These are phyloP conservation scores for Pestalotiopsis sp. DNA, from an alignment of 2,329 filamentous ascomycete species.

Conservation along the genomic window DNA sequence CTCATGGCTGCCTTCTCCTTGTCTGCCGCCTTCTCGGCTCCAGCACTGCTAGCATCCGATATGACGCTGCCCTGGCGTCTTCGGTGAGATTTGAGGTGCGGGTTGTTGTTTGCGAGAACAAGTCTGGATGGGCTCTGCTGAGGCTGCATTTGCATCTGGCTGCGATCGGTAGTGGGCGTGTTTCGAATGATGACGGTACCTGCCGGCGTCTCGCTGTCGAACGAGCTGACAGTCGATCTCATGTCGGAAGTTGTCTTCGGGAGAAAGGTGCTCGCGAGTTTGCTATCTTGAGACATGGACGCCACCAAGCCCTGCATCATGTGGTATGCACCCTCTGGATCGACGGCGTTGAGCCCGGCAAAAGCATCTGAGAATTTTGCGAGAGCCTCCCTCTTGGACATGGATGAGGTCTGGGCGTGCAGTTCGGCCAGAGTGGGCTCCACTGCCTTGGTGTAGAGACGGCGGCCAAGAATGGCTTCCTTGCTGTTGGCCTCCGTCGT, in stretches of 20 bases:
- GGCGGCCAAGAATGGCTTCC: constrained; percentile 79
- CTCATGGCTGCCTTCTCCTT: constrained; percentile 51
- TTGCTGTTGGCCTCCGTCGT: constrained; percentile 68
- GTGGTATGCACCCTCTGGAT: constrained; percentile 89
- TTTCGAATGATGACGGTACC: constrained; percentile 63
- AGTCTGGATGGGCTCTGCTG: constrained; percentile 61
- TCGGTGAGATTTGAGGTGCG: constrained; percentile 79
- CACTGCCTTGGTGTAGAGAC: constrained; percentile 79
- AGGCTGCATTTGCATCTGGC: constrained; percentile 32
- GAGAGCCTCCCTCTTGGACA: constrained; percentile 78
- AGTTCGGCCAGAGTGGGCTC: constrained; percentile 85
- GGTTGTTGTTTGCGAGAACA: constrained; percentile 79
- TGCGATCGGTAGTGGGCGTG: constrained; percentile 35
- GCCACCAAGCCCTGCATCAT: constrained; percentile 78
- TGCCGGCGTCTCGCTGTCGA: constrained; percentile 44
- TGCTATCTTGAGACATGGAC: constrained; percentile 71
- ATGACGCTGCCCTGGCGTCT: constrained; percentile 56
- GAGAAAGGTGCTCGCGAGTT: constrained; percentile 57
- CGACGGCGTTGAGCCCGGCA: constrained; percentile 78
- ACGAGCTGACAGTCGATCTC: neutral
- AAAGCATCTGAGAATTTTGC: constrained; percentile 85
- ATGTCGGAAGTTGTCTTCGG: constrained; percentile 32
- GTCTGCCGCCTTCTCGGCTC: constrained; percentile 46
- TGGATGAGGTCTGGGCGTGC: constrained; percentile 73
- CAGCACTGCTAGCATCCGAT: constrained; percentile 23